phyloP scores from a whole-genome alignment of 1,139 yeast genomes.

The Zygoascus sp. region DNA sequence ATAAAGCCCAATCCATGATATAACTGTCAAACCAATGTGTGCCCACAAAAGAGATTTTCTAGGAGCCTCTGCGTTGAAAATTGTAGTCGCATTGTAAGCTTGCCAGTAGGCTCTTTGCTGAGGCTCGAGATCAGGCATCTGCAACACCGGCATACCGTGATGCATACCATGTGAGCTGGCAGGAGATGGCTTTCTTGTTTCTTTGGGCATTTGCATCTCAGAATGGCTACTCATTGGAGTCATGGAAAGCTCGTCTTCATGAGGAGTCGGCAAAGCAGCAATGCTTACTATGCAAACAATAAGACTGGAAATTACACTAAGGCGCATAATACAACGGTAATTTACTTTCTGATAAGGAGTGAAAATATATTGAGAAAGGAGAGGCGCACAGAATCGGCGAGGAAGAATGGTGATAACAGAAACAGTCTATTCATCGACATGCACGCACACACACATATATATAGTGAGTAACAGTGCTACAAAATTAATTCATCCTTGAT shows the following conservation, averaged over 20 bases:
- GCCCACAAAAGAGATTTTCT: slow-evolving; percentile 49
- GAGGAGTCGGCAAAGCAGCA: slow-evolving; percentile 9
- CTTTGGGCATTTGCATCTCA: no score
- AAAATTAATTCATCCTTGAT: no score
- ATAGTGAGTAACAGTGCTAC: no score
- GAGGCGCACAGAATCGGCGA: no score
- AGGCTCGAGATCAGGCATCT: slow-evolving; percentile 58
- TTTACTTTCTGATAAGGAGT: no score
- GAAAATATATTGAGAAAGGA: no score
- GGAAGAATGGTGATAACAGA: no score
- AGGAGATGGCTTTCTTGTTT: slow-evolving; percentile 32
- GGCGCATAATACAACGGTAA: no score
- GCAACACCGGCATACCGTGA: slow-evolving; percentile 76
- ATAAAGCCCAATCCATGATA: slow-evolving; percentile 54
- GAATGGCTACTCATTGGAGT: neutral
- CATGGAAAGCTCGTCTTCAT: neutral
- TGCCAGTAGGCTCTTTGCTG: slow-evolving; percentile 79
- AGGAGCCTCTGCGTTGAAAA: slow-evolving; percentile 44
- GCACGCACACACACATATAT: no score
- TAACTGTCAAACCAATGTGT: slow-evolving; percentile 49
- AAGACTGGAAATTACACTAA: no score
- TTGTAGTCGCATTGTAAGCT: slow-evolving; percentile 70
- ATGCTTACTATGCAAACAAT: no score
- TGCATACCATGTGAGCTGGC: slow-evolving; percentile 28
- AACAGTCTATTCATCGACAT: no score